Evolutionary conservation across 805 yeast genomes (phyloP), one percentile per base, ranked within the genome.

Genomic region (Barnettozyma populi): DNA sequence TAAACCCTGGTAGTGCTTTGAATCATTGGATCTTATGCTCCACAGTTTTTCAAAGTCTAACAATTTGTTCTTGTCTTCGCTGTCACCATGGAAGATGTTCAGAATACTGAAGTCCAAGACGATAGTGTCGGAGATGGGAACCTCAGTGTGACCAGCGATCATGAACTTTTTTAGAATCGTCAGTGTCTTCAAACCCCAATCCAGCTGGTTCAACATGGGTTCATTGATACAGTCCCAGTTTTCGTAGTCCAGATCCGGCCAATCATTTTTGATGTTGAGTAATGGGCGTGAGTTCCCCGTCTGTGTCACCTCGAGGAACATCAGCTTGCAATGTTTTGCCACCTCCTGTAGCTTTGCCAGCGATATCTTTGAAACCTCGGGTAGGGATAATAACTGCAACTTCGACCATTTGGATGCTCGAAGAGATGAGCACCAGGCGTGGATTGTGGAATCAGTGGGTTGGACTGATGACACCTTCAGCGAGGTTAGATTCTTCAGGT

Each of bases 401-500:
- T 53, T 52, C 2, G 45, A 16, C 64, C 63, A 60, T 45, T 60
- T 60, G 5, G 40, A 20, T 1, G 52, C 41, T 24, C 49, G 56
- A n/a, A 60, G 21, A 2, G 63, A 51, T 1, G 55, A 34, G 23
- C 58, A 53, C 63, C 64, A 59, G 18, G 44, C 45, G 6, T 54
- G 25, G 6, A 60, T 49, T 2, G 56, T 51, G 0, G 51, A 49
- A n/a, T 60, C 63, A 2, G 55, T 48, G 5, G 46, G 37, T 6
- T 47, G 42, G 2, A 49, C 11, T 13, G 50, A 27, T 2, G 55
- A 44, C 2, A 60, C 39, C 21, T 53, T 52, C 27, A 60, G 44
- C 1, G 61, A 43, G 4, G 51, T 53, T 11, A 60, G 23, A 19
- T 53, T 50, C 5, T 51, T n/a, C 19, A 60, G 9, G 25, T 56